Base-by-base conservation (phyloP, 305 asterid species). In the Galium porrigens region DNA sequence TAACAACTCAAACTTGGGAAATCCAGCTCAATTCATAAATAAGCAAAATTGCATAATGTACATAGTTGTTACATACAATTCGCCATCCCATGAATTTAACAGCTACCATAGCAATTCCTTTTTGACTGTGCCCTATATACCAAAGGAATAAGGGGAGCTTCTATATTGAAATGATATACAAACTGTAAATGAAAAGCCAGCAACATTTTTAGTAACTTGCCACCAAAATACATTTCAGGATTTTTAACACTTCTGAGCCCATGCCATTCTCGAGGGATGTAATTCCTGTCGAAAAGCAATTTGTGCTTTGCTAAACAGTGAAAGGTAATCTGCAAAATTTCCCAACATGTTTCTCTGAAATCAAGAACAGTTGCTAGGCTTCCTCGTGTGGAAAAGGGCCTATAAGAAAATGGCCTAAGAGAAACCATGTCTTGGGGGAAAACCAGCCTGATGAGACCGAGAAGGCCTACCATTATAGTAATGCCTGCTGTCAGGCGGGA, bases 21-120 rank as follows among this genome's bases (percentile, higher is more conserved):
- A 58, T 65, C 66, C 74, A 57, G 39, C 61, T 29, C 41, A 4
- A 33, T 57, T 30, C 3, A 29, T 57, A 27, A 68, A 70, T 61
- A 61, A 78, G 74, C 94, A 90, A 90, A 88, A 86, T 80, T 83
- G 85, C 81, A 73, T 68, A 81, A 86, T 90, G 79, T 88, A 88
- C 97, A 90, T 70, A 68, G 8, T 42, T 46, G 15, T 75, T 79
- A 82, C 80, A 77, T 79, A 81, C 91, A 86, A 81, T 76, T 72
- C 71, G 84, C 73, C 77, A 64, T 74, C 75, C 52, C 71, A 73
- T 49, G 57, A 73, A 70, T 63, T 76, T 61, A 12, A 69, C 75
- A 82, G 57, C 76, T 70, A 74, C 78, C 83, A 66, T 68, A 11
- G 65, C 72, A 83, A 68, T 51, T 73, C 74, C 81, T 82, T 74